phyloP scores from a whole-genome alignment of 495 filamentous ascomycete genomes.

The Penicillium salamii region DNA sequence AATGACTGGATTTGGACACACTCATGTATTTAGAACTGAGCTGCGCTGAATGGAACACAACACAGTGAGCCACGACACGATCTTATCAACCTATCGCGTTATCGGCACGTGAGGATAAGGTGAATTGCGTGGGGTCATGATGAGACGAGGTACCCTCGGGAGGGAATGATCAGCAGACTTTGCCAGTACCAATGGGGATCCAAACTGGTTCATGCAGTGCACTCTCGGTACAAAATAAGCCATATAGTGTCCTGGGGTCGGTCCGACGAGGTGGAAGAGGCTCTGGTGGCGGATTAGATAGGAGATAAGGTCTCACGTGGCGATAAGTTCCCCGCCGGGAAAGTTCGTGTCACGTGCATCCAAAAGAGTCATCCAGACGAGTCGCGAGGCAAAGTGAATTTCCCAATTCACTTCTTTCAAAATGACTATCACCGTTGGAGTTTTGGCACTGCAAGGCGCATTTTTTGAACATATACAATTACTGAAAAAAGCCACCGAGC shows the following conservation, averaged over 20 bases:
- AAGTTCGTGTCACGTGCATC: conserved; percentile 21
- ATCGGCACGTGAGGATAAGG: background rate
- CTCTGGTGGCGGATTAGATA: too few species aligned
- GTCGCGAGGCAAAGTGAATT: background rate
- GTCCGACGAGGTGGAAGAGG: too few species aligned
- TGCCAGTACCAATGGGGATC: too few species aligned
- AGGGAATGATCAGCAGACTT: too few species aligned
- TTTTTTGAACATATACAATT: conserved; percentile 85
- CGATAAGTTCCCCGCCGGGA: conserved; percentile 28
- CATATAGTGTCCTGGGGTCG: too few species aligned
- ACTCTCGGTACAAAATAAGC: too few species aligned
- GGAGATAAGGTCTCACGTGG: conserved; percentile 13
- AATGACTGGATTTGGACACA: too few species aligned
- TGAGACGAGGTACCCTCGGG: too few species aligned
- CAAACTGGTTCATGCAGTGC: too few species aligned
- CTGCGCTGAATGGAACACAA: too few species aligned
- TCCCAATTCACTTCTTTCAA: conserved; percentile 2
- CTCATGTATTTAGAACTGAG: too few species aligned
- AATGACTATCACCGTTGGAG: conserved; percentile 66
- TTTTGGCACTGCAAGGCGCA: conserved; percentile 90
- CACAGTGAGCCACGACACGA: background rate
- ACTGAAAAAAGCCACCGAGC: conserved; percentile 61
- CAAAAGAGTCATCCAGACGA: conserved; percentile 22
- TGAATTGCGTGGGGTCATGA: too few species aligned
- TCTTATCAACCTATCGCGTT: background rate